These are phyloP conservation scores for Trichoderma sp. DNA, from an alignment of 2,329 filamentous ascomycete species.

Conservation along the genomic window DNA sequence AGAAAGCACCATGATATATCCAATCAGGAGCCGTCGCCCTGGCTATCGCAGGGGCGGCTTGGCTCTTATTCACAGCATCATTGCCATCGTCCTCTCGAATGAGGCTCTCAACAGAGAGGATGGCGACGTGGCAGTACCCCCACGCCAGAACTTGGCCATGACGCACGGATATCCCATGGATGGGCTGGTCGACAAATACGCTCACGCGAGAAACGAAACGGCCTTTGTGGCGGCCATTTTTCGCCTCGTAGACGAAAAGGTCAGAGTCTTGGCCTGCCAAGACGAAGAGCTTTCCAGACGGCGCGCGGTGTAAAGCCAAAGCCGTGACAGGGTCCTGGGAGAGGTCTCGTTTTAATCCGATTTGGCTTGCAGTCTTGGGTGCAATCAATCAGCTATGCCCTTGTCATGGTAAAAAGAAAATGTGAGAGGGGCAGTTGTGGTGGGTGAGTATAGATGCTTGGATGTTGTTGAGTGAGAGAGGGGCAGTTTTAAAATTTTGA, in stretches of 20 bases:
- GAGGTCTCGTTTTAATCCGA: conserved; percentile 42
- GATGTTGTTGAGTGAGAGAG: conserved; percentile 7
- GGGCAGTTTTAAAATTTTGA: conserved; percentile 4
- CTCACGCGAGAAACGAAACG: conserved; percentile 47
- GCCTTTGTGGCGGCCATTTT: conserved; percentile 37
- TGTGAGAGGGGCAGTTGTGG: not conserved
- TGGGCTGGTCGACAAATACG: conserved; percentile 69
- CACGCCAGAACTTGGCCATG: conserved; percentile 60
- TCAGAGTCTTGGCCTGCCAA: conserved; percentile 64
- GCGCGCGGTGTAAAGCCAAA: conserved; percentile 54
- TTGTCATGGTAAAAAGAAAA: not conserved
- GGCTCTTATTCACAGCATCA: not conserved
- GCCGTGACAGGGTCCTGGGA: conserved; percentile 63
- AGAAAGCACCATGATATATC: conserved; percentile 71
- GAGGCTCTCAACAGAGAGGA: conserved; percentile 38
- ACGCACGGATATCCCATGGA: conserved; percentile 70
- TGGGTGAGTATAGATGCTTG: not conserved
- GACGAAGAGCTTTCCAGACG: conserved; percentile 46
- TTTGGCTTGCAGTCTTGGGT: conserved; percentile 24
- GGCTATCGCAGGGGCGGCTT: conserved; percentile 31
- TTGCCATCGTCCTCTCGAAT: conserved; percentile 31
- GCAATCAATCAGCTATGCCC: not conserved
- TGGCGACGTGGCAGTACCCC: conserved; percentile 67
- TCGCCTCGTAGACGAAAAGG: conserved; percentile 57
- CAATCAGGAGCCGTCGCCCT: conserved; percentile 68